These are phyloP conservation scores for Calonectria hongkongensis DNA, from an alignment of 2,329 filamentous ascomycete genomes.

Conservation along the genomic window DNA sequence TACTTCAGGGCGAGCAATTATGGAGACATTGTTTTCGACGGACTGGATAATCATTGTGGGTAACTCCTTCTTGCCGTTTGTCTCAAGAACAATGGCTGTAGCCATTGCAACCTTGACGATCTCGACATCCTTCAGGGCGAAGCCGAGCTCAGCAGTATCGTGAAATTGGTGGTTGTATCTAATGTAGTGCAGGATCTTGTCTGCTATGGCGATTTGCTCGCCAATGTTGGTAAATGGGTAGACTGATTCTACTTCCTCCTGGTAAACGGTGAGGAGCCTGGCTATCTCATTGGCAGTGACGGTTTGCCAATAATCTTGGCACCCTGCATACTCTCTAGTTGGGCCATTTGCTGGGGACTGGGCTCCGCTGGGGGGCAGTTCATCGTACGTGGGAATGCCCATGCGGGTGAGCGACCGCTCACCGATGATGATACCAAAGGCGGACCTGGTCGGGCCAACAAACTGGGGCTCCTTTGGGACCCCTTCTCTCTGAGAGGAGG, in stretches of 20 bases:
- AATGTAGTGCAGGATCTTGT: constrained; percentile 54
- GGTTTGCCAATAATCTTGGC: constrained; percentile 50
- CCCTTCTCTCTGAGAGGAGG: constrained; percentile 43
- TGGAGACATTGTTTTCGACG: constrained; percentile 44
- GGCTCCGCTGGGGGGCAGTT: constrained; percentile 50
- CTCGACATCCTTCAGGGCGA: constrained; percentile 55
- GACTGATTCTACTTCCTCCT: constrained; percentile 63
- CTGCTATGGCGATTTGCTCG: constrained; percentile 51
- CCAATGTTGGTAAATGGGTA: constrained; percentile 59
- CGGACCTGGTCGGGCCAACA: constrained; percentile 60
- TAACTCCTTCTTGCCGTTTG: constrained; percentile 57
- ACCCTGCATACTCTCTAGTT: constrained; percentile 30
- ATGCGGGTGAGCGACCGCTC: constrained; percentile 60
- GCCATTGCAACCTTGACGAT: constrained; percentile 60
- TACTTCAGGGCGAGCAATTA: constrained; percentile 48
- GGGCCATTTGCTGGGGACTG: constrained; percentile 48
- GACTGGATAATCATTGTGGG: constrained; percentile 53
- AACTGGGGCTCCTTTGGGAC: constrained; percentile 60
- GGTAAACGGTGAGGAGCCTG: constrained; percentile 60
- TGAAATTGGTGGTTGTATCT: constrained; percentile 26
- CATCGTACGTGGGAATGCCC: constrained; percentile 57
- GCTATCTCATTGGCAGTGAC: constrained; percentile 54
- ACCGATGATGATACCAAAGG: constrained; percentile 60
- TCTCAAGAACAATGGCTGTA: constrained; percentile 53
- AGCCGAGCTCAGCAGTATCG: not conserved